These are phyloP conservation scores for Colletotrichum aenigma DNA, from an alignment of 2,329 filamentous ascomycete genomes.

Conservation along the genomic window DNA sequence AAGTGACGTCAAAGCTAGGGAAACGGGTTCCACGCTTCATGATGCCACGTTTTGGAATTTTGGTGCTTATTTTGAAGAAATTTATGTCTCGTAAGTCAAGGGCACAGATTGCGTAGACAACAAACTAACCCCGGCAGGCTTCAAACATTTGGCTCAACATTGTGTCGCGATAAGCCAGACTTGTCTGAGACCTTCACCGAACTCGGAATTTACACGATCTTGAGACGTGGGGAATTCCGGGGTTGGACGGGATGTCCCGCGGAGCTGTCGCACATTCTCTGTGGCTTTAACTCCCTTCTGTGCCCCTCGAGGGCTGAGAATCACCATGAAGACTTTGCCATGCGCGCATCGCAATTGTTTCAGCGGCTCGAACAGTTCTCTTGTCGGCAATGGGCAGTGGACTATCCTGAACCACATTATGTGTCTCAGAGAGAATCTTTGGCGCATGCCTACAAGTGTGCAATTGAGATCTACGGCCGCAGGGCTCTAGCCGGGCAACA, in stretches of 20 bases:
- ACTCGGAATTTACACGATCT: not conserved
- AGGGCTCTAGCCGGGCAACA: not conserved
- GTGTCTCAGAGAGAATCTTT: not conserved
- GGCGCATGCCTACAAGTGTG: not conserved
- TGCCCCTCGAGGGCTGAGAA: not conserved
- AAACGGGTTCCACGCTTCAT: accelerated
- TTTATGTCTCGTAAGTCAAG: not conserved
- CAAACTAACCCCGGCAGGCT: not conserved
- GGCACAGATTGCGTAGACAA: not conserved
- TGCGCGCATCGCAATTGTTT: not conserved
- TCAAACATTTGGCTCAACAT: not conserved
- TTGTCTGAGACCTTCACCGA: not conserved
- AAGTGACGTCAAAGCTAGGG: not conserved
- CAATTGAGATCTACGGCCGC: not conserved
- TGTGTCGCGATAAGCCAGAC: not conserved
- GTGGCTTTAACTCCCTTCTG: not conserved
- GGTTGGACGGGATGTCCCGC: not conserved
- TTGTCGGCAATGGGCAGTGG: not conserved
- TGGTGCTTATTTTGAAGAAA: not conserved
- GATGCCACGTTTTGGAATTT: not conserved
- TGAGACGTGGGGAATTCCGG: not conserved
- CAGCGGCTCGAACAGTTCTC: not conserved
- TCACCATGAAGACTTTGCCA: not conserved
- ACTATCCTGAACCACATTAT: not conserved
- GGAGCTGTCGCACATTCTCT: not conserved